phyloP scores from a whole-genome alignment of 78 protist species.

The Dictyostelium discoideum region DNA sequence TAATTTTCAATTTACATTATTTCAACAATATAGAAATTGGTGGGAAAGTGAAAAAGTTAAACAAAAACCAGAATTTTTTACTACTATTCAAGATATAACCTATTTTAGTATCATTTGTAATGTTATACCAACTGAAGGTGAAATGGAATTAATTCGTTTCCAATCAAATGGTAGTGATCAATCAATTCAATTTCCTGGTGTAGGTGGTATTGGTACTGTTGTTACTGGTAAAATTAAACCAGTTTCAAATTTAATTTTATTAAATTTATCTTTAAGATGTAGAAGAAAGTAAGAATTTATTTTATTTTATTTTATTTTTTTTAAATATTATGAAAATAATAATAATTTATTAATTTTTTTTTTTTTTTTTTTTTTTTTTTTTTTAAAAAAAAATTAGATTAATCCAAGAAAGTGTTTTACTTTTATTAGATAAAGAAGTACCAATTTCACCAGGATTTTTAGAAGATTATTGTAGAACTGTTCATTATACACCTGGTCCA shows the following conservation, averaged over 20 bases:
- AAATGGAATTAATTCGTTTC: neutral
- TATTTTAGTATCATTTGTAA: neutral
- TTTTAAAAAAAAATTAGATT: no score
- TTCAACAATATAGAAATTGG: neutral
- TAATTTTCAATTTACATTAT: neutral
- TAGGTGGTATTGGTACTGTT: neutral
- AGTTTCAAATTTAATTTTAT: neutral
- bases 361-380: neutral
- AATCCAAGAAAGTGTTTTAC: neutral
- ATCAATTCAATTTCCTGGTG: neutral
- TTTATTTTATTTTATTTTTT: no score
- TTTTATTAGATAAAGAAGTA: constrained; percentile 1
- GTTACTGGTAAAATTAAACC: constrained; percentile 15
- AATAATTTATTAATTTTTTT: neutral
- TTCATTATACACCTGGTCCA: neutral
- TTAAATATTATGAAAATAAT: neutral
- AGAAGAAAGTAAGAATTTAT: constrained; percentile 9
- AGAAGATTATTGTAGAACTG: neutral
- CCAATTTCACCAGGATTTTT: constrained; percentile 14
- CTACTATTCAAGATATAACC: neutral
- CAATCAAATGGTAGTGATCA: neutral
- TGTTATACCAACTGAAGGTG: neutral
- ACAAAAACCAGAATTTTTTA: constrained; percentile 4
- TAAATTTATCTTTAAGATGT: constrained; percentile 30
- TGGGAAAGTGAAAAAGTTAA: neutral